phyloP scores from a whole-genome alignment of 805 yeast genomes.

The Alloascoidea africana region DNA sequence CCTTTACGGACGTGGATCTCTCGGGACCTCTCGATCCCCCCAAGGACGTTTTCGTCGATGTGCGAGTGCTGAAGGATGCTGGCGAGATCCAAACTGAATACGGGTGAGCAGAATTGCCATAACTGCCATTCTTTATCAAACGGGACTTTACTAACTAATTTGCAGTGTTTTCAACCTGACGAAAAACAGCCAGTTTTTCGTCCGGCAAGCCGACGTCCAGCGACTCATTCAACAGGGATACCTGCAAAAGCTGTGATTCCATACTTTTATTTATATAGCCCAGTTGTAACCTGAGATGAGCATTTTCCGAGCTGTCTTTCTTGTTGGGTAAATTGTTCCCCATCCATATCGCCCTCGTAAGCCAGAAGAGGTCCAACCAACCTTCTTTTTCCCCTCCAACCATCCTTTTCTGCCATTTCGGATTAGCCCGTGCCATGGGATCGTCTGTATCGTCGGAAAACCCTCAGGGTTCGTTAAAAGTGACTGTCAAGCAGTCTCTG shows the following conservation, averaged over 20 bases:
- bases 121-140: not conserved
- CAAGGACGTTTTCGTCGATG: constrained; percentile 81
- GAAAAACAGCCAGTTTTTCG: constrained; percentile 89
- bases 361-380: too few relatives aligned
- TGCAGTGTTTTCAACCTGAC: constrained; percentile 69
- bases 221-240: constrained; percentile 89
- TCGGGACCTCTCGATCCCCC: constrained; percentile 90
- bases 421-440: too few relatives aligned
- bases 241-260: constrained; percentile 56
- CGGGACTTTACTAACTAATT: constrained; percentile 1
- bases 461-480: not conserved
- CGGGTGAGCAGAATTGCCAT: constrained; percentile 27
- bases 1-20: constrained; percentile 69
- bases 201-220: constrained; percentile 88
- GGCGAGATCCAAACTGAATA: constrained; percentile 97
- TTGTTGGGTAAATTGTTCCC: too few relatives aligned
- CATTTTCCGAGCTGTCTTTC: too few relatives aligned
- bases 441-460: not conserved
- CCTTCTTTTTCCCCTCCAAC: too few relatives aligned
- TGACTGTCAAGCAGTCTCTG: not conserved
- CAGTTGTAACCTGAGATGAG: too few relatives aligned
- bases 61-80: constrained; percentile 82
- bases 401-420: too few relatives aligned
- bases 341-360: too few relatives aligned
- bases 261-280: too few relatives aligned